Conservation (phyloP, 805 yeast species). For the Metahyphopichia silvanorum region DNA sequence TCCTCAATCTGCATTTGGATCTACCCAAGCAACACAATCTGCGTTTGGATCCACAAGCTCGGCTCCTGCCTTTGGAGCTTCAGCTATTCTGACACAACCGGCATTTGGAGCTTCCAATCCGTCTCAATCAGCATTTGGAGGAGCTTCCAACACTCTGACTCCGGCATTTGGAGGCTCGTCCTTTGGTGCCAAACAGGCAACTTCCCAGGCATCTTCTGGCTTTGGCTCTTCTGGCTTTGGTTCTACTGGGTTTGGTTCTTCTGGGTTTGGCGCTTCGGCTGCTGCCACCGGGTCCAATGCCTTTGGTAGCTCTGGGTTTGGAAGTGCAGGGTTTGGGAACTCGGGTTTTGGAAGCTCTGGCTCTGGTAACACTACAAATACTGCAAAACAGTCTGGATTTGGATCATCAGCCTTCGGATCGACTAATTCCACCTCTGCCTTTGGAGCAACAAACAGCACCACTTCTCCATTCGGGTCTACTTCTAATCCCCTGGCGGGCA, state of each 20-base stretch:
- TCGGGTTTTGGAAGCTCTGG: constrained; percentile 6
- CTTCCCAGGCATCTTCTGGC: constrained; percentile 1
- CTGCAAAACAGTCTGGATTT: constrained; percentile 5
- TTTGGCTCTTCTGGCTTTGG: constrained; percentile 6
- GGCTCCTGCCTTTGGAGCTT: too few relatives aligned
- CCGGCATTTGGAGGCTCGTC: too few relatives aligned
- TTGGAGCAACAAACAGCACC: constrained; percentile 4
- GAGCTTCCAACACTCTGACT: too few relatives aligned
- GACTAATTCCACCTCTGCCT: constrained; percentile 2
- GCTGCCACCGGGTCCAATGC: neutral
- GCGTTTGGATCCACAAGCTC: constrained; percentile 5
- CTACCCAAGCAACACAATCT: neutral
- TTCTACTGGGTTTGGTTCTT: constrained; percentile 6
- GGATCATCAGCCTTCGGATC: constrained; percentile 9
- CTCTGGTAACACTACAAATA: constrained; percentile 5
- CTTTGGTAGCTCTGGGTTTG: constrained; percentile 16
- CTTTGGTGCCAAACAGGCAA: too few relatives aligned
- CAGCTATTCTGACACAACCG: too few relatives aligned
- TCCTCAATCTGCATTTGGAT: constrained; percentile 5
- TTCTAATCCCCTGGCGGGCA: constrained; percentile 1
- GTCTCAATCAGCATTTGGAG: too few relatives aligned
- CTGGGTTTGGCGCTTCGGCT: constrained; percentile 6
- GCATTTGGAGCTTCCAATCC: too few relatives aligned
- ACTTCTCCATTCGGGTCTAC: constrained; percentile 14
- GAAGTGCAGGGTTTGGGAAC: constrained; percentile 4